Conservation (phyloP, 1,284 basidiomycete species). For the Ceraceosorus guamensis region DNA sequence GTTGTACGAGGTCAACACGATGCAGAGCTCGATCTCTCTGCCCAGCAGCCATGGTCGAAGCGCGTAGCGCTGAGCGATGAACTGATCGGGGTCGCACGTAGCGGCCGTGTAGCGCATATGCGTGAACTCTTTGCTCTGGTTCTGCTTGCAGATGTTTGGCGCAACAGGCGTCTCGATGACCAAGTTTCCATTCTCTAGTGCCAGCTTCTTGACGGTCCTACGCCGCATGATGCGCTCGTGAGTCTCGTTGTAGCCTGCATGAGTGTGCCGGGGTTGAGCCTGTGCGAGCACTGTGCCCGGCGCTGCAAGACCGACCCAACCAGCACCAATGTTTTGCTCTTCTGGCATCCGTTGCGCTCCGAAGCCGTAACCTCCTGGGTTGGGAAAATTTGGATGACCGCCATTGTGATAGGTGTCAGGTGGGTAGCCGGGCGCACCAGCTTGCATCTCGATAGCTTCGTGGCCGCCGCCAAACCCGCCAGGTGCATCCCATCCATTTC, state of each 20-base stretch:
- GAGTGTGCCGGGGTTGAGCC: background rate
- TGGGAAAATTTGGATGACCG: background rate
- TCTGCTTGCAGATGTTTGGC: constrained; percentile 8
- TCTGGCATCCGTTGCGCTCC: background rate
- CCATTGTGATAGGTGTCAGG: background rate
- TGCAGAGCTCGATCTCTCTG: constrained; percentile 14
- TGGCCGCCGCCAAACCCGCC: constrained; percentile 5
- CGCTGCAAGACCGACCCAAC: constrained; percentile 6
- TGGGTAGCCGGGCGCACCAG: background rate
- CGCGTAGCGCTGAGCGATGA: constrained; percentile 9
- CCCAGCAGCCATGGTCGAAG: constrained; percentile 10
- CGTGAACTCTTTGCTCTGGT: constrained; percentile 13
- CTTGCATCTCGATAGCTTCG: constrained; percentile 9
- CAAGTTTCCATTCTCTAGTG: constrained; percentile 14
- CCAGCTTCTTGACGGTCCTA: constrained; percentile 13
- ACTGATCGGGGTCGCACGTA: constrained; percentile 61
- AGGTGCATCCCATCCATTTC: background rate
- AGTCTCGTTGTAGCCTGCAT: constrained; percentile 1
- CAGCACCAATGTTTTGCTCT: background rate
- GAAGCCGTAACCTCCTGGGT: constrained; percentile 2
- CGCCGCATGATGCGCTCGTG: constrained; percentile 10
- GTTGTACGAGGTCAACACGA: constrained; percentile 17
- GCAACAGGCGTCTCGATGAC: constrained; percentile 16
- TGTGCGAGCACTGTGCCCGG: constrained; percentile 10
- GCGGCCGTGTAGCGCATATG: constrained; percentile 64